These are phyloP conservation scores for Fusarium sp. DNA, from an alignment of 2,329 filamentous ascomycete genomes.

Conservation along the genomic window DNA sequence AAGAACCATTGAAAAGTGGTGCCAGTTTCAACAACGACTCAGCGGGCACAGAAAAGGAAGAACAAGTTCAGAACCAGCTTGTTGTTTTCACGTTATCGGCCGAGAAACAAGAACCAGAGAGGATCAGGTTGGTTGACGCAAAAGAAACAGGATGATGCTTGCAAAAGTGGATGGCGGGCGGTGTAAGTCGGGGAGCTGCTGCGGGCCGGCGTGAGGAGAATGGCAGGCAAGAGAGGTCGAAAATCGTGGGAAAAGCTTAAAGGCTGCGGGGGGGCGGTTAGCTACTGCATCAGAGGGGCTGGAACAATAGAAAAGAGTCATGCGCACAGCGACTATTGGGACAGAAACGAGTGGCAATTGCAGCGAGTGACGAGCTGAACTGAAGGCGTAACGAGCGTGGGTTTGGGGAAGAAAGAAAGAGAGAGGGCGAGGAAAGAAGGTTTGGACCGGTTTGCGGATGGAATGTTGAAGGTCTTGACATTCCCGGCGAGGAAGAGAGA, in stretches of 20 bases:
- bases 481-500: conserved; percentile 12
- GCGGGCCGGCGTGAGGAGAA: conserved; percentile 35
- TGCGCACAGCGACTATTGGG: conserved; percentile 32
- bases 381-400: conserved; percentile 24
- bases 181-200: conserved; percentile 48
- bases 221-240: conserved; percentile 31
- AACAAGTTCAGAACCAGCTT: background rate
- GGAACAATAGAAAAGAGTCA: conserved; percentile 21
- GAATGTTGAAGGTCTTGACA: conserved; percentile 33
- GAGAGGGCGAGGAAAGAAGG: conserved; percentile 21
- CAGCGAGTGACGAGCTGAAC: conserved; percentile 4
- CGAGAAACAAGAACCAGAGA: conserved; percentile 22
- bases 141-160: conserved; percentile 43
- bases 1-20: conserved; percentile 31
- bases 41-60: conserved; percentile 8
- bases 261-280: conserved; percentile 36
- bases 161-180: conserved; percentile 46
- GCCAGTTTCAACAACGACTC: conserved; percentile 9
- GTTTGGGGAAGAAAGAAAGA: conserved; percentile 5
- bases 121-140: conserved; percentile 11
- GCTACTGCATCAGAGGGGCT: conserved; percentile 19
- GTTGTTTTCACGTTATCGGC: conserved; percentile 2
- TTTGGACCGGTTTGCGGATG: conserved; percentile 31
- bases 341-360: conserved; percentile 27
- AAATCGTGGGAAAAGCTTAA: conserved; percentile 21